Evolutionary conservation across 1,284 basidiomycete species (phyloP).

Genomic region (Trichosporon sp.): DNA sequence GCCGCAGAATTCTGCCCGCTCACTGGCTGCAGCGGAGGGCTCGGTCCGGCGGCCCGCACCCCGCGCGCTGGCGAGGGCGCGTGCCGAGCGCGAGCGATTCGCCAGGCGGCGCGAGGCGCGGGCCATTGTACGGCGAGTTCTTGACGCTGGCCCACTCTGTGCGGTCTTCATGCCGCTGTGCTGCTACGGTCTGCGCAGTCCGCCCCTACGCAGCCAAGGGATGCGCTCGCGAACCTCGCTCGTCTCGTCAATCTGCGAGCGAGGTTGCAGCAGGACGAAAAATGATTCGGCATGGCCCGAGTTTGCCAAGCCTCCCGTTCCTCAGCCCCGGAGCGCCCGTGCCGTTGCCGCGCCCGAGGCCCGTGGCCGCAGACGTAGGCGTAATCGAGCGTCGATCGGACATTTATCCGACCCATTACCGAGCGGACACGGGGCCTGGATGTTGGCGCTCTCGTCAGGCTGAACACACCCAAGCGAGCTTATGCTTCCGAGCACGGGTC

Average conservation of each 20-base stretch:
- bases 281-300: not conserved
- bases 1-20: too few species aligned
- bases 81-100: not conserved
- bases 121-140: not conserved
- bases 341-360: not conserved
- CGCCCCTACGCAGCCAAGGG: not conserved
- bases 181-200: not conserved
- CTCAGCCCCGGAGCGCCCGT: not conserved
- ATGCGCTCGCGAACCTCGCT: not conserved
- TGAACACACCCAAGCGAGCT: not conserved
- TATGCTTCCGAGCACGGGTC: not conserved
- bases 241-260: too few species aligned
- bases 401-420: conserved; percentile 5
- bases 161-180: not conserved
- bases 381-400: conserved; percentile 1
- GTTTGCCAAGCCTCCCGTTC: not conserved
- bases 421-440: not conserved
- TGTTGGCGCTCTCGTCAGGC: not conserved
- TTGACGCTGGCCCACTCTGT: not conserved
- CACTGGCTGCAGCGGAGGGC: not conserved
- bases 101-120: too few species aligned
- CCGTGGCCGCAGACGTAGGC: not conserved
- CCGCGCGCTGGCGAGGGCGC: too few species aligned
- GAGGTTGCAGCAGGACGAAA: not conserved
- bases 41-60: not conserved